These are phyloP conservation scores for Biscutella laevigata DNA, from an alignment of 441 rosid species.

Conservation along the genomic window DNA sequence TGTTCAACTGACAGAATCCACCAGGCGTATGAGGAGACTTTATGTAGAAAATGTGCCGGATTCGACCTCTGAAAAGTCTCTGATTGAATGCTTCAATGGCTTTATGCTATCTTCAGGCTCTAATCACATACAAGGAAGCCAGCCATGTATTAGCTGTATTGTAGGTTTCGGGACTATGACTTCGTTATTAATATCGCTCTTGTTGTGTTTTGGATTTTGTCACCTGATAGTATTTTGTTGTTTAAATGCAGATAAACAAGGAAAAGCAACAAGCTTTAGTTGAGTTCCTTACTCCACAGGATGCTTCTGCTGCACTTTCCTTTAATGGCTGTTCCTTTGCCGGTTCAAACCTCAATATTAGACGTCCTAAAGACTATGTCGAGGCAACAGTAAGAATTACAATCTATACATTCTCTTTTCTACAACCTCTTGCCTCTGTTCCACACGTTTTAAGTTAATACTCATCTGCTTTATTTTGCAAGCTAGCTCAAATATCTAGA, in stretches of 20 bases:
- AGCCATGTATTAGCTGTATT: constrained; percentile 82
- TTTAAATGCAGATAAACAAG: constrained; percentile 55
- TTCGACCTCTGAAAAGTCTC: constrained; percentile 69
- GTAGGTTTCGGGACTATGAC: constrained; percentile 44
- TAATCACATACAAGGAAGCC: constrained; percentile 52
- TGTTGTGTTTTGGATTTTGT: constrained; percentile 15
- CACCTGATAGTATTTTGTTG: constrained; percentile 12
- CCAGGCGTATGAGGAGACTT: constrained; percentile 78
- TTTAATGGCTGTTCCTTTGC: constrained; percentile 57
- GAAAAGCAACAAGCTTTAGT: constrained; percentile 78
- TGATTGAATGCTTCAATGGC: constrained; percentile 56
- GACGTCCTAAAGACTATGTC: constrained; percentile 80
- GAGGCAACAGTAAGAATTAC: constrained; percentile 65
- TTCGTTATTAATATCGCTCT: constrained; percentile 16
- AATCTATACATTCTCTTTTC: constrained; percentile 19
- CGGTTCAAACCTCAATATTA: constrained; percentile 59
- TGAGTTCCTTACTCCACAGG: constrained; percentile 90
- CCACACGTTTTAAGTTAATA: not conserved
- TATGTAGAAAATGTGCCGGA: constrained; percentile 72
- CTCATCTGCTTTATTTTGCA: constrained; percentile 13
- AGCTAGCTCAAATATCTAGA: not conserved
- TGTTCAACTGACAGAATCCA: constrained; percentile 77
- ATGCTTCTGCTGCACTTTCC: constrained; percentile 85
- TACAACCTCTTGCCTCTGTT: constrained; percentile 9
- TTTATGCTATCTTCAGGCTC: constrained; percentile 58